Conservation (phyloP, 805 yeast species). For the baker's yeast (Saccharomyces cerevisiae) region DNA sequence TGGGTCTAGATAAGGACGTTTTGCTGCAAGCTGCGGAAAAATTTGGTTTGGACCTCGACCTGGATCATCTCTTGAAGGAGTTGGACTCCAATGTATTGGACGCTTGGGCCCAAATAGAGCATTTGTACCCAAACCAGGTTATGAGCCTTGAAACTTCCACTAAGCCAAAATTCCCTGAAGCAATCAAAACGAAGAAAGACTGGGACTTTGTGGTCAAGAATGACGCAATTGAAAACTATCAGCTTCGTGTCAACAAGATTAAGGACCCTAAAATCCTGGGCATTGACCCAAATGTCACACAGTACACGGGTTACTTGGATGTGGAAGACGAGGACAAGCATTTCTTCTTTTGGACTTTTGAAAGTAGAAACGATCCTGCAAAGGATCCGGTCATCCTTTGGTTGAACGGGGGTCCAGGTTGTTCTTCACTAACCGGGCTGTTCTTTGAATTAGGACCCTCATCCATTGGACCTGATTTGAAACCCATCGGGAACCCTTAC, state of each 20-base stretch:
- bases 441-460: conserved; percentile 85
- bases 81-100: not conserved
- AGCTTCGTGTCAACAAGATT: conserved; percentile 51
- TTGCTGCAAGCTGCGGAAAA: not conserved
- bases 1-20: not conserved
- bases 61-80: not conserved
- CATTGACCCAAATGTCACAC: conserved; percentile 66
- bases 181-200: conserved; percentile 16
- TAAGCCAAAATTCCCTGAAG: conserved; percentile 34
- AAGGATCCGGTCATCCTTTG: conserved; percentile 81
- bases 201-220: conserved; percentile 28
- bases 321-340: conserved; percentile 79
- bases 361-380: conserved; percentile 79
- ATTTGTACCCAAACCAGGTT: conserved; percentile 48
- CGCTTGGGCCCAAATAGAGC: not conserved
- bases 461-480: conserved; percentile 49
- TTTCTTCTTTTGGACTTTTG: conserved; percentile 78
- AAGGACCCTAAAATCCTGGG: conserved; percentile 59
- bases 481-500: conserved; percentile 62
- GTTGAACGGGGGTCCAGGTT: conserved; percentile 95
- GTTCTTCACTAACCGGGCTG: conserved; percentile 80
- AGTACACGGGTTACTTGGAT: conserved; percentile 80
- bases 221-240: conserved; percentile 38
- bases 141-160: conserved; percentile 42
- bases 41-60: not conserved